These are phyloP conservation scores for Laguncularia racemosa DNA, from an alignment of 345 rosid species.

Conservation along the genomic window DNA sequence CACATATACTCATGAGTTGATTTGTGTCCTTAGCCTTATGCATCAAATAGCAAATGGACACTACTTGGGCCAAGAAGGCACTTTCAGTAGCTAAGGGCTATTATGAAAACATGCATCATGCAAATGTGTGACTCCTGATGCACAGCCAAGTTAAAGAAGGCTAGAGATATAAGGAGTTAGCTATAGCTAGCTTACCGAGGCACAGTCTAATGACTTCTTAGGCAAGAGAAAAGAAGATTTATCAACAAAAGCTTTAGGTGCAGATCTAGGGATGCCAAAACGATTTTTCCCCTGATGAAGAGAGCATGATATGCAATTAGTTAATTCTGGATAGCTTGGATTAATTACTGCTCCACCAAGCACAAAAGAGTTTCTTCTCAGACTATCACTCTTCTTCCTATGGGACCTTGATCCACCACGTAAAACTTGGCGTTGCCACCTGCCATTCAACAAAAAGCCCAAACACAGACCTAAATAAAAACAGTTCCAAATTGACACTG, in stretches of 20 bases:
- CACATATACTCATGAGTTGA: too few species aligned
- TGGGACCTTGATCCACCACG: conserved; percentile 12
- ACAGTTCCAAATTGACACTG: too few species aligned
- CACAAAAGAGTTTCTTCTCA: conserved; percentile 28
- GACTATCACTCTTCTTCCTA: conserved; percentile 24
- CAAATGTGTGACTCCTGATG: too few species aligned
- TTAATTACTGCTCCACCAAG: conserved; percentile 18
- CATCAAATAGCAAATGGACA: too few species aligned
- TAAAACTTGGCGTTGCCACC: conserved; percentile 8
- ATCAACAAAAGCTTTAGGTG: conserved; percentile 45
- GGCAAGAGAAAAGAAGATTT: conserved; percentile 46
- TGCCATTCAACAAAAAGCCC: not conserved
- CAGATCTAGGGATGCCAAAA: conserved; percentile 23
- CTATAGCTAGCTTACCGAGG: conserved; percentile 35
- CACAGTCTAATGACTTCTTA: conserved; percentile 18
- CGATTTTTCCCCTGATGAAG: conserved; percentile 26
- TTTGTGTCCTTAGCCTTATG: too few species aligned
- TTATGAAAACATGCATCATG: too few species aligned
- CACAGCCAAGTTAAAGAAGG: too few species aligned
- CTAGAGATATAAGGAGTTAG: not conserved
- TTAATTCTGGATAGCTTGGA: conserved; percentile 25
- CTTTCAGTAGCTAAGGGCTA: too few species aligned
- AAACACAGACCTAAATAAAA: too few species aligned
- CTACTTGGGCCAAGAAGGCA: too few species aligned
- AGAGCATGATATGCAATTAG: conserved; percentile 34